These are phyloP conservation scores for Luffa aegyptiaca DNA, from an alignment of 306 rosid species.

Conservation along the genomic window DNA sequence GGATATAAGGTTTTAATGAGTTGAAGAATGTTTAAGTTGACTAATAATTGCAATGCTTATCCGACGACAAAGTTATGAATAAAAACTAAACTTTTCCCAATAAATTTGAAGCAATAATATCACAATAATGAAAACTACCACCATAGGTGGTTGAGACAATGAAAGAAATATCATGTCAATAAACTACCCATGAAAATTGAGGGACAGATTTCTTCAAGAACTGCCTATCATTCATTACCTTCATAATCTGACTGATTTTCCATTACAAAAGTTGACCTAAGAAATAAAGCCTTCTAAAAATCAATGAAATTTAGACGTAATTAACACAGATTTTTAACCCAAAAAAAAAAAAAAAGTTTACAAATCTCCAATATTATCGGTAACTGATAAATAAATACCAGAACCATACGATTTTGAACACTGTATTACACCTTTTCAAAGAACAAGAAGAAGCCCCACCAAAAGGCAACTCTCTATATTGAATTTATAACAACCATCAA, in stretches of 20 bases:
- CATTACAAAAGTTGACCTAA: neutral
- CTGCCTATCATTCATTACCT: neutral
- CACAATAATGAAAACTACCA: neutral
- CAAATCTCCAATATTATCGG: conserved; percentile 1
- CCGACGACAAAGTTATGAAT: too few species aligned
- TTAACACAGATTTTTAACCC: neutral
- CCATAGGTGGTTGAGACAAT: neutral
- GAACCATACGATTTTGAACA: conserved; percentile 3
- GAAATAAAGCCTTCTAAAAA: neutral
- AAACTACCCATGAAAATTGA: neutral
- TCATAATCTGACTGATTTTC: neutral
- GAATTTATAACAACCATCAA: neutral
- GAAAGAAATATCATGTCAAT: neutral
- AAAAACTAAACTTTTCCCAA: too few species aligned
- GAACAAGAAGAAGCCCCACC: neutral
- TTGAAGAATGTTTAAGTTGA: too few species aligned
- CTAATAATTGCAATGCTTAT: too few species aligned
- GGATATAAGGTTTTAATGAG: too few species aligned
- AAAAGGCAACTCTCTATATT: neutral
- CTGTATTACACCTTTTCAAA: neutral
- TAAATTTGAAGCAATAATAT: neutral
- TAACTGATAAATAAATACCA: neutral
- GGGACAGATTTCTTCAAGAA: neutral
- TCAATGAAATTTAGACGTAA: conserved; percentile 8
- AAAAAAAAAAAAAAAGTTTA: neutral